Conservation (phyloP, 257 asterid genomes). For the Cinchona pubescens region DNA sequence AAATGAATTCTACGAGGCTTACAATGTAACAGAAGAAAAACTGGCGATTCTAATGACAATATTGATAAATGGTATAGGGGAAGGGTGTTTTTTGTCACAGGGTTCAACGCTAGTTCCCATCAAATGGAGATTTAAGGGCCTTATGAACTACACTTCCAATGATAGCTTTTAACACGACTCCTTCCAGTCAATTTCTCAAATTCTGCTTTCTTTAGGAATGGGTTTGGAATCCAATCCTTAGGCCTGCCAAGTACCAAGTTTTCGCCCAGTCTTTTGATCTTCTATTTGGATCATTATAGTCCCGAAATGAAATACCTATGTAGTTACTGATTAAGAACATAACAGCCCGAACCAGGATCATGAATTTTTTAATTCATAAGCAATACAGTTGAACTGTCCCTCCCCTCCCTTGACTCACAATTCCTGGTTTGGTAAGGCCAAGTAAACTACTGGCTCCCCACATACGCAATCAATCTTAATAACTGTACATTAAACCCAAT, state of each 20-base stretch:
- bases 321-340: too few species aligned
- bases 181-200: not conserved
- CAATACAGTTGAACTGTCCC: conserved; percentile 67
- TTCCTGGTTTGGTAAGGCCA: conserved; percentile 48
- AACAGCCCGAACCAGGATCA: not conserved
- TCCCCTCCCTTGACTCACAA: conserved; percentile 28
- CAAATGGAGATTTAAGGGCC: too few species aligned
- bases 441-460: conserved; percentile 19
- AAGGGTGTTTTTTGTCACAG: too few species aligned
- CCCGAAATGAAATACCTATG: not conserved
- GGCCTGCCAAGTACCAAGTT: not conserved
- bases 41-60: too few species aligned
- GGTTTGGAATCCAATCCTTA: too few species aligned
- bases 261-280: not conserved
- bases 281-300: not conserved
- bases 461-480: not conserved
- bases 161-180: not conserved
- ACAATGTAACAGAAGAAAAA: not conserved
- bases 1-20: not conserved
- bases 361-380: not conserved
- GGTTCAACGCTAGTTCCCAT: too few species aligned
- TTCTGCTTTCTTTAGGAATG: too few species aligned
- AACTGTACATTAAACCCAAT: not conserved
- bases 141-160: not conserved
- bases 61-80: too few species aligned